phyloP scores from a whole-genome alignment of 345 rosid genomes.

The Turritis glabra region DNA sequence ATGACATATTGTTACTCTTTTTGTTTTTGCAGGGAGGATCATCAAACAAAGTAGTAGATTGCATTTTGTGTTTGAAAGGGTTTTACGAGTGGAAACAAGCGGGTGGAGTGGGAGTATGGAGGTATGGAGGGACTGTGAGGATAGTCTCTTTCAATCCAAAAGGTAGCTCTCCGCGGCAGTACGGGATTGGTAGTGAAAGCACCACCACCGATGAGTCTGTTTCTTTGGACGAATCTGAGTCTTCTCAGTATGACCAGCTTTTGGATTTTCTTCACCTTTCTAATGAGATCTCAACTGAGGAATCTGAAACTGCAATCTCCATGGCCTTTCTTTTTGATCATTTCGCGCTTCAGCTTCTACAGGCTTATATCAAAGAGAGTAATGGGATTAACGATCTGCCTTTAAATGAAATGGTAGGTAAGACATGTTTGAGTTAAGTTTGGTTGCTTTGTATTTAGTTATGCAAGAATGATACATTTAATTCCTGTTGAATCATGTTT shows the following conservation, averaged over 20 bases:
- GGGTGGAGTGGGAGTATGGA: constrained; percentile 95
- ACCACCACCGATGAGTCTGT: constrained; percentile 78
- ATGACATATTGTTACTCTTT: neutral
- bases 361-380: constrained; percentile 72
- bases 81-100: constrained; percentile 92
- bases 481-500: neutral
- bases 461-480: neutral
- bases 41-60: constrained; percentile 90
- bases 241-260: constrained; percentile 85
- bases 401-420: constrained; percentile 97
- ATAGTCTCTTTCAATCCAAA: constrained; percentile 71
- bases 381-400: constrained; percentile 67
- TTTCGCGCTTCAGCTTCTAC: constrained; percentile 78
- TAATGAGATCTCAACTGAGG: constrained; percentile 69
- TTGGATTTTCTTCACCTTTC: constrained; percentile 89
- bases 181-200: constrained; percentile 70
- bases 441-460: neutral
- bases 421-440: constrained; percentile 37
- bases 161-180: constrained; percentile 51
- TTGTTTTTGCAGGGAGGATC: constrained; percentile 72
- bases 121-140: constrained; percentile 96
- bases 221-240: constrained; percentile 81
- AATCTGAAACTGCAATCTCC: constrained; percentile 71
- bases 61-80: constrained; percentile 95
- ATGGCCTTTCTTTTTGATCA: constrained; percentile 83